Evolutionary conservation across 2,329 filamentous ascomycete species (phyloP), one percentile per base, ranked within the genome.

Genomic region (Ramularia endophylla): DNA sequence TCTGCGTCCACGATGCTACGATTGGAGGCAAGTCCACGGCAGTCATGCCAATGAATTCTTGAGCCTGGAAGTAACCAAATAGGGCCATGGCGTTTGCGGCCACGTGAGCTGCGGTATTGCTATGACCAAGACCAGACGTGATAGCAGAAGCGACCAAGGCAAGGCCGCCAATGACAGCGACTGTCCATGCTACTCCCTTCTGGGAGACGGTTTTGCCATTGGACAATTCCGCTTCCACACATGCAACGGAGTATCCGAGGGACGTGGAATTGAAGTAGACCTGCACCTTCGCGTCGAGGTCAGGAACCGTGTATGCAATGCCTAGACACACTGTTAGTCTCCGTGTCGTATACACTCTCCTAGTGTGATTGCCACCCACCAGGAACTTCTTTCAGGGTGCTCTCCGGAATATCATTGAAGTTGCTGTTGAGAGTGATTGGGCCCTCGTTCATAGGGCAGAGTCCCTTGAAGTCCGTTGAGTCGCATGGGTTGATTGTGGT

Each of bases 201-300:
- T 95, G 79, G 62, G 95, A 82, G 40, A 95, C 90, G 0, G 88
- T 94, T 68, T 95, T 87, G 48, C 85, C 86, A 64, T 95, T 97
- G 54, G 87, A 94, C 40, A 95, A 74, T 48, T 81, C 74, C 36
- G 88, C 88, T 69, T 95, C 85, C 38, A 95, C 80, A 63, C 90
- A 97, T 41, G 89, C 87, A 38, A 94, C 77, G 55, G 75, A 80
- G 37, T 75, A 67, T 39, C 75, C 72, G 2, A 75, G 79, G 11
- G 75, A 68, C 5, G 78, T 82, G 50, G 77, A 73, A 61, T 86
- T 90, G 71, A 95, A 87, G 56, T 81, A 82, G 57, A 95, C 80
- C 57, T 77, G 80, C 38, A 95, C 85, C 38, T 79, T 83, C 47
- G 87, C 88, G 64, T 97, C 90, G 40, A 95, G 74, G 72, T 95